Conservation (phyloP, 805 yeast species). For the Metschnikowia santaceciliae region DNA sequence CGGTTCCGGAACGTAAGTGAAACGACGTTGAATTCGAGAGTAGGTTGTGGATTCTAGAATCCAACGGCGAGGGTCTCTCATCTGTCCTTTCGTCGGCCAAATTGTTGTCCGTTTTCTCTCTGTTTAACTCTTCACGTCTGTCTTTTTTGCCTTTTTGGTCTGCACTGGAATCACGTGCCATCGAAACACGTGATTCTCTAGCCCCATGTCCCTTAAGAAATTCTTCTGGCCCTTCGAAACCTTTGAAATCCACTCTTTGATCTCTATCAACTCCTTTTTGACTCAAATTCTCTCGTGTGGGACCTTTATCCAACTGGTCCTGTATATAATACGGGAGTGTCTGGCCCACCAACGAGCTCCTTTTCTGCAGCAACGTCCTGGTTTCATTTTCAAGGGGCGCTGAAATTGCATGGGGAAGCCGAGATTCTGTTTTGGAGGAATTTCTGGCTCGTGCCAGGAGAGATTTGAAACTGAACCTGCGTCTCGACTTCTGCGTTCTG, state of each 20-base stretch:
- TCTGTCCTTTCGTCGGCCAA: background rate
- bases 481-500: background rate
- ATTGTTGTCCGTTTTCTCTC: background rate
- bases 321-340: slow-evolving; percentile 34
- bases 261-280: no score
- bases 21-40: slow-evolving; percentile 33
- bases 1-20: slow-evolving; percentile 21
- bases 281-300: no score
- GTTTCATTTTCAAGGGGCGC: background rate
- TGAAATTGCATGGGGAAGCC: background rate
- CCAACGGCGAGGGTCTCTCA: background rate
- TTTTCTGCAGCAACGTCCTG: slow-evolving; percentile 1
- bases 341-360: slow-evolving; percentile 35
- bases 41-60: slow-evolving; percentile 28
- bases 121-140: no score
- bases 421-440: background rate
- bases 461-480: slow-evolving; percentile 7
- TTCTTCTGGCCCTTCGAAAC: background rate
- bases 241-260: background rate
- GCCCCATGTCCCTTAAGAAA: no score
- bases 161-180: no score
- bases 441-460: background rate
- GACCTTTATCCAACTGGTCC: slow-evolving; percentile 14
- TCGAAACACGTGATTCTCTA: no score
- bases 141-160: no score